phyloP scores from a whole-genome alignment of 106 monocot species.

The Hemerocallis citrina region DNA sequence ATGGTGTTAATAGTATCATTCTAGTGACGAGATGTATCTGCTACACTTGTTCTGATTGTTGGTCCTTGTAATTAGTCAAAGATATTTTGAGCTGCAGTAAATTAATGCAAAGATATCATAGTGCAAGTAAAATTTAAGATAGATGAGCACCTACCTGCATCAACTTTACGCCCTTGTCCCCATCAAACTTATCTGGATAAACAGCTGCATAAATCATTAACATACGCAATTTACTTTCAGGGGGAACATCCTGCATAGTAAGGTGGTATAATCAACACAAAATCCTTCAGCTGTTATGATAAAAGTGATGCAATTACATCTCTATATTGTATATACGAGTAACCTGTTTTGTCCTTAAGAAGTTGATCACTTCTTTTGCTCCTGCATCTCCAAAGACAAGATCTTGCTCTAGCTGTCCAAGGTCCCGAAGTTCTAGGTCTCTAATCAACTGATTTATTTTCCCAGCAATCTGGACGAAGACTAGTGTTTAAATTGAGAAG shows the following conservation, averaged over 20 bases:
- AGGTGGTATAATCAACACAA: neutral
- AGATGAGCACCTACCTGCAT: slow-evolving; percentile 43
- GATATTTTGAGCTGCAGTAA: neutral
- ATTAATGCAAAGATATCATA: neutral
- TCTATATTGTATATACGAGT: neutral
- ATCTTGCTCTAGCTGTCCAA: slow-evolving; percentile 77
- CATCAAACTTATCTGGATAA: slow-evolving; percentile 74
- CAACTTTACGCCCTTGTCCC: slow-evolving; percentile 61
- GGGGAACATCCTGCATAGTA: slow-evolving; percentile 46
- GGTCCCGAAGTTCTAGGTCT: slow-evolving; percentile 37
- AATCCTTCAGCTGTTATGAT: neutral
- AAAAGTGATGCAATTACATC: neutral
- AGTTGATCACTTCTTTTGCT: slow-evolving; percentile 63
- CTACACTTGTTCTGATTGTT: too few relatives aligned
- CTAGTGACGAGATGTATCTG: too few relatives aligned
- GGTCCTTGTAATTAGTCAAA: too few relatives aligned
- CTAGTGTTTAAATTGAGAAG: neutral
- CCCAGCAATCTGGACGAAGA: slow-evolving; percentile 53
- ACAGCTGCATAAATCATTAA: slow-evolving; percentile 59
- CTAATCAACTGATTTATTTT: slow-evolving; percentile 47
- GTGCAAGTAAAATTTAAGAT: neutral
- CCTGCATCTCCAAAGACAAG: slow-evolving; percentile 78
- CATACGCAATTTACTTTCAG: slow-evolving; percentile 61
- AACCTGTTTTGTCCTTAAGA: slow-evolving; percentile 64
- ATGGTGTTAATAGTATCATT: too few relatives aligned